phyloP scores from a whole-genome alignment of 2,329 filamentous ascomycete species.

The Colletotrichum cuscutae region DNA sequence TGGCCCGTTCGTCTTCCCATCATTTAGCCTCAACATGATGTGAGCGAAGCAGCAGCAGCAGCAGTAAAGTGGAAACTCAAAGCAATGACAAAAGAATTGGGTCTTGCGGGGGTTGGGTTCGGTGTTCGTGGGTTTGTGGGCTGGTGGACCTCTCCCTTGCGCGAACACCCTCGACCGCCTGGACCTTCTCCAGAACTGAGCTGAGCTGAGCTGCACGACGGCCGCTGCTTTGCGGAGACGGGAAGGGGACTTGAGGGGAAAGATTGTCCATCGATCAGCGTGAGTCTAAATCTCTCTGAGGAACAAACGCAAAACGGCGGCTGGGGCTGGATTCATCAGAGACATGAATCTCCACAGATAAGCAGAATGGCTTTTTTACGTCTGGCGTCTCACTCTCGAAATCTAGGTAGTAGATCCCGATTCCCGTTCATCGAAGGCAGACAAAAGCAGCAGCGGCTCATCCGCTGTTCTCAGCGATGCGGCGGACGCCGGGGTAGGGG shows the following conservation, averaged over 20 bases:
- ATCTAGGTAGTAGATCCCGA: neutral
- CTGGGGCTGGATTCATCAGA: neutral
- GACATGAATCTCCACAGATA: neutral
- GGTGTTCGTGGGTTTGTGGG: neutral
- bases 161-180: neutral
- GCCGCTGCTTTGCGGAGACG: neutral
- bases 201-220: neutral
- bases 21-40: neutral
- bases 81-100: neutral
- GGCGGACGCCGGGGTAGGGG: neutral
- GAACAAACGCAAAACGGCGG: conserved; percentile 1
- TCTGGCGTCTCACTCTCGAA: neutral
- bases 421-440: neutral
- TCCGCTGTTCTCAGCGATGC: neutral
- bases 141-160: too few species aligned
- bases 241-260: neutral
- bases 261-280: neutral
- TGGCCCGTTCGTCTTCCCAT: neutral
- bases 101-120: conserved; percentile 2
- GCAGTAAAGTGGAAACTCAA: neutral
- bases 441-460: neutral
- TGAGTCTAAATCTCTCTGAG: neutral
- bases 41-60: conserved; percentile 4
- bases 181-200: neutral
- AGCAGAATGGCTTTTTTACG: neutral